Base-by-base conservation (phyloP, 73 alveolate genomes). In the Diophrys appendiculata region DNA sequence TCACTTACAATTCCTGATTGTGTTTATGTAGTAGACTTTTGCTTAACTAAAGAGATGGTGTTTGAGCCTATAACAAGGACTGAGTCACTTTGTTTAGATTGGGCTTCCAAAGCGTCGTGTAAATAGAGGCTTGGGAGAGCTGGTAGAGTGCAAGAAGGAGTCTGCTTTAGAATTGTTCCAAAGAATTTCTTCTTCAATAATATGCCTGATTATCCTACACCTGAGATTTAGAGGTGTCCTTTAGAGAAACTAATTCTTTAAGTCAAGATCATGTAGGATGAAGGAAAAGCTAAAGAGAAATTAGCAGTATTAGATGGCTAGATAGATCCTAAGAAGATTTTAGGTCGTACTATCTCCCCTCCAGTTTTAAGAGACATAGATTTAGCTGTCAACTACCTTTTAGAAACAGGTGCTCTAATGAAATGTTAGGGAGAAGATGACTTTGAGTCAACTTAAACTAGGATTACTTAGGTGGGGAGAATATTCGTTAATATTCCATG, bases 151-250 rank as follows among this genome's bases (percentile, higher is more conserved):
- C 78, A 82, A 29, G 91, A 89, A 29, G 99, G 99, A 18, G 72
- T 84, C 72, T 90, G 90, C 68, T 96, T 96, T 53, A 90, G 98
- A 68, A 76, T 97, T 65, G 87, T 93, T 35, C 93, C 98, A 1
- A 78, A 85, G 70, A 76, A 76, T n/a, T 94, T 96, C 76, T 97
- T 69, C 82, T 53, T 72, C 24, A 31, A 72, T 56, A 78, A 89
- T 43, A 90, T 97, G 68, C 89, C 83, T 22, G 93, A 95, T 67
- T 96, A 91, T 80, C 94, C 98, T 22, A 90, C 78, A 3, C 97
- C 99, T 29, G 99, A 97, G 83, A 96, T 97, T 81, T 80, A 93
- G 29, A 90, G 99, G 87, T 88, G 99, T 43, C 99, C 99, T 2
- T 73, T 97, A 2, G 99, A 97, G 81, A 97, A 95, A 31, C 94